Percentiles rank a stretch among this genome's conserved stretches.
Conservation (phyloP, 140 eudicot genomes). For the Senecio squalidus region DNA sequence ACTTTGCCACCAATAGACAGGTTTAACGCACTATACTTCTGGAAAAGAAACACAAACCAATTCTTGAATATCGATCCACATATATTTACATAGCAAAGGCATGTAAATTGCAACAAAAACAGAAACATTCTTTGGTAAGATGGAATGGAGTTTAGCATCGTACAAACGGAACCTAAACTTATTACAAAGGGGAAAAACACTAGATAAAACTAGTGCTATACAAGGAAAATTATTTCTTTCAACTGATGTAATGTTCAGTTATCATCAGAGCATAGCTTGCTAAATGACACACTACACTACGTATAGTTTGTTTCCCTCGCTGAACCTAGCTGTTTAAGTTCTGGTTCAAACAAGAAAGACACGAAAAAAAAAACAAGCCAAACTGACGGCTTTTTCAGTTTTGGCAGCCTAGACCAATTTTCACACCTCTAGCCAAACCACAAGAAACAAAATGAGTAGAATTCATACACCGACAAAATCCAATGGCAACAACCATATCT, state of each 20-base stretch:
- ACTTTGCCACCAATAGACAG: too few relatives aligned
- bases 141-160: not conserved
- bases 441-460: not conserved
- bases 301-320: not conserved
- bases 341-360: not conserved
- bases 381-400: too few relatives aligned
- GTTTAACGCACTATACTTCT: too few relatives aligned
- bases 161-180: conserved; percentile 1
- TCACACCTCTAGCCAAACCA: not conserved
- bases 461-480: not conserved
- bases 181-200: not conserved
- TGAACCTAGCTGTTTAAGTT: not conserved
- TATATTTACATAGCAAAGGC: not conserved
- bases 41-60: not conserved
- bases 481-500: not conserved
- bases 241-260: not conserved
- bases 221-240: too few relatives aligned
- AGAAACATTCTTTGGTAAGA: not conserved
- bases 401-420: not conserved
- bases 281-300: not conserved
- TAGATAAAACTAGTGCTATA: not conserved
- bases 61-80: not conserved
- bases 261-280: not conserved
- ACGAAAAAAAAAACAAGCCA: not conserved
- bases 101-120: not conserved